Base-by-base conservation (phyloP, 2,329 filamentous ascomycete genomes). In the Sporothrix mexicana region DNA sequence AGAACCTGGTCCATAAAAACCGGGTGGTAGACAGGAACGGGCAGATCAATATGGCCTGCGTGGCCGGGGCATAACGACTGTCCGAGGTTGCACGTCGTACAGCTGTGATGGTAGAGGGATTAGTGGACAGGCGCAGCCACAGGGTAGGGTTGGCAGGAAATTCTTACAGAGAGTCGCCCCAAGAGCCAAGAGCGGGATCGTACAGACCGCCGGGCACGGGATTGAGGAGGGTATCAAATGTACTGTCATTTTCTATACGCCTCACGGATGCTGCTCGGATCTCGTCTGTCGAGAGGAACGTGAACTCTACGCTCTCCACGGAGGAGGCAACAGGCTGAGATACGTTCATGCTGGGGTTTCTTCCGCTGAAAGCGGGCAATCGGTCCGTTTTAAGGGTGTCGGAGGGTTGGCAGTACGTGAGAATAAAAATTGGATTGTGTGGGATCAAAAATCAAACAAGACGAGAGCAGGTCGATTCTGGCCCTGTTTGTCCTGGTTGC, bases 1-100 rank as follows among this genome's bases (percentile, higher is more conserved):
- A 97, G 88, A 70, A 95, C 88, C 81, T 98, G 95, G 80, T 98
- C 95, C 86, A 99, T 92, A 79, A 98, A 98, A 1, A 94, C 92
- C n/a, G 95, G 93, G 81, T 99, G 95, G 81, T 98, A 99, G 70
- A 98, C 93, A 64, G 93, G 93, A 13, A 95, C 92, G 15, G 96
- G 95, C 13, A 99, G 90, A 78, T 98, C 94, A 80, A 99, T 97
- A 80, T 99, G 96, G 70, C 96, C 97, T 74, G 92, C 89, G 84
- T 99, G 97, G 73, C 97, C 97, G 7, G 95, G 94, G 80, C 97
- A 99, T 77, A 89, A 89, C 79, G 90, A 88, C 74, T 91, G 91
- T 79, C 91, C 92, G 76, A 97, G 87, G 77, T 95, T 93, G 84
- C 96, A 99, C 81, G 96, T 99, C 78, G 94, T 88, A 84, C 96